These are phyloP conservation scores for Rhododendron molle DNA, from an alignment of 148 eudicot species.

Conservation along the genomic window DNA sequence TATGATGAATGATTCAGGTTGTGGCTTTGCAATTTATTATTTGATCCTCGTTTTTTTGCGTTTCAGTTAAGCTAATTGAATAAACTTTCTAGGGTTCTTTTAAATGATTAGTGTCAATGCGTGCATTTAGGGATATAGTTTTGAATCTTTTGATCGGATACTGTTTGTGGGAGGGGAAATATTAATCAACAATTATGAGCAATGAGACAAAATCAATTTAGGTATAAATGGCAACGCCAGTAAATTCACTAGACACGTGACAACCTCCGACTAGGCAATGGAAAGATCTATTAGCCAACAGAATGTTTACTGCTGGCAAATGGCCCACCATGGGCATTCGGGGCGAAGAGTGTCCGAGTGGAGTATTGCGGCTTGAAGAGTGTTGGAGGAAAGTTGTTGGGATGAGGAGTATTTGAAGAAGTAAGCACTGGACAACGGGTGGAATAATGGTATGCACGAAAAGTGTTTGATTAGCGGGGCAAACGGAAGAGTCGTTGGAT, in stretches of 20 bases:
- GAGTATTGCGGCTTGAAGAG: background rate
- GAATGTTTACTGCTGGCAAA: background rate
- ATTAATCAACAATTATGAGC: background rate
- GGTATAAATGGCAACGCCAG: background rate
- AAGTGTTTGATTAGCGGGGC: background rate
- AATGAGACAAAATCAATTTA: background rate
- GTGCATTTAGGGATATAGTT: background rate
- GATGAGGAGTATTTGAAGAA: background rate
- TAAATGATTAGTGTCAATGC: background rate
- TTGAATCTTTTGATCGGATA: background rate
- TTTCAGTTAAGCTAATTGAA: background rate
- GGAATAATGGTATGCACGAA: background rate
- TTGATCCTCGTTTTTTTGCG: background rate
- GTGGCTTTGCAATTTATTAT: background rate
- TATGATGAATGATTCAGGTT: background rate
- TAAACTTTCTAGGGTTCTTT: background rate
- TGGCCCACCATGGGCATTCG: background rate
- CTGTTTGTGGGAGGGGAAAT: background rate
- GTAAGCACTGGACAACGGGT: background rate
- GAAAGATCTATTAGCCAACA: background rate
- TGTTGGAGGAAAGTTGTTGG: background rate
- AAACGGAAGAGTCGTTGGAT: background rate
- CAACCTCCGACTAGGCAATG: background rate
- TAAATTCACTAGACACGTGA: background rate
- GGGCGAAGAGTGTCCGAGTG: background rate